Base-by-base conservation (phyloP, 2,329 filamentous ascomycete genomes). In the Sporothrix pallida region DNA sequence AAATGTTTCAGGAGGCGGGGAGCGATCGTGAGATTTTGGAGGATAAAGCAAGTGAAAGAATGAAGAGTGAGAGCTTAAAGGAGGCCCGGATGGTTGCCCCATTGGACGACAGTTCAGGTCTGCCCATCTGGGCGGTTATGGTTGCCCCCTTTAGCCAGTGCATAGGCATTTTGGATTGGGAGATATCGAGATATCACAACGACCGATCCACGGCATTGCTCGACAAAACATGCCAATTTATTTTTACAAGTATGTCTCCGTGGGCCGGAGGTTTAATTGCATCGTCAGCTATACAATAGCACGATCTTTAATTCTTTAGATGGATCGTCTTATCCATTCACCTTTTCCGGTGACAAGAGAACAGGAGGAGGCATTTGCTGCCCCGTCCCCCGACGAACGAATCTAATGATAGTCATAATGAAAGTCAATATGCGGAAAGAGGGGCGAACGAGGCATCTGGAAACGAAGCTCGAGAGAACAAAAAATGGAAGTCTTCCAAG, bases 1-100 rank as follows among this genome's bases (percentile, higher is more conserved):
- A 37, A 37, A 42, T 54, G 70, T 72, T 72, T 72, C 70, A 72
- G 70, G 70, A 72, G 70, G 70, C 56, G 70, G 70, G 70, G 58
- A 48, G n/a, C 20, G 44, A 26, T 52, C 26, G 56, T 31, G 56
- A 42, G 56, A 71, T 17, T 37, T 37, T 37, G 31, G n/a, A 17
- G 2, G 46, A 48, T 12, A 48, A 63, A 13, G 44, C 7, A 17
- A 65, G 68, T 20, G 58, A 44, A 15, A 10, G 31, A 26, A 26
- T 5, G 52, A n/a, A 17, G 6, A 31, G 68, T 15, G 20, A 31
- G 37, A 31, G 12, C 7, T 5, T 2, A 44, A 67, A 20, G n/a
- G 12, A 67, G n/a, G n/a, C n/a, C 10, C 44, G 26, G 70, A 44
- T 23, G 46, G 44, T 37, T 44, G 23, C 31, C 15, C 50, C 67